Evolutionary conservation across 768 basidiomycete species (phyloP), one percentile per base, ranked within the genome.

Genomic region (Galerina marginata): DNA sequence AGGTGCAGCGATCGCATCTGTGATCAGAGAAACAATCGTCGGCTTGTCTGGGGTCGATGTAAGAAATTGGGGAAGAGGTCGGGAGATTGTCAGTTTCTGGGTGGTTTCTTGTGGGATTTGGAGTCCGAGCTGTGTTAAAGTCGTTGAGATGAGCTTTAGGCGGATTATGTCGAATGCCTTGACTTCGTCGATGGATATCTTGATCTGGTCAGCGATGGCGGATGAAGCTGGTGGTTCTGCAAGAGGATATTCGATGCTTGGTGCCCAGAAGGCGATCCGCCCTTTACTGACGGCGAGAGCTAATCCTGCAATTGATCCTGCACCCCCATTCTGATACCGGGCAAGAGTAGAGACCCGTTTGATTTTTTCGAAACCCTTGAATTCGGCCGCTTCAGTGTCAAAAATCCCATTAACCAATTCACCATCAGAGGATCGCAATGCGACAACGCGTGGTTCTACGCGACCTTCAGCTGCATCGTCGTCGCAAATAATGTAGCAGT

Each of bases 61-160:
- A 45, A 87, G 78, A 69, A 87, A 84, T 64, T 87, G 86, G 1
- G 90, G 90, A 10, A 88, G 82, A 14, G 88, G 82, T 45, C 71
- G 69, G 12, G 69, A 60, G 54, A 79, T 65, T 59, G 67, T 56
- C 54, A 51, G 62, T n/a, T 54, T 59, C 26, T 59, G 58, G 54
- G 77, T 59, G 54, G 78, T 66, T 43, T 73, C 65, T 51, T 76
- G 65, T 1, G 87, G 86, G 7, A 86, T 74, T 7, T 76, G 66
- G 23, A 78, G 72, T 1, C 77, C 77, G 9, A 81, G 66, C 6
- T 68, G 60, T n/a, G 66, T 50, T 7, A 83, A 65, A 15, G 74
- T 76, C n/a, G 61, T 59, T 39, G 66, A 68, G 15, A 82, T 58
- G 29, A 80, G 66, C 9, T 64, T 53, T 16, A 14, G 36, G 20